Evolutionary conservation across 371 early-diverging fungal species (phyloP), one percentile per base, ranked within the genome.

Genomic region (Mortierella polycephala): DNA sequence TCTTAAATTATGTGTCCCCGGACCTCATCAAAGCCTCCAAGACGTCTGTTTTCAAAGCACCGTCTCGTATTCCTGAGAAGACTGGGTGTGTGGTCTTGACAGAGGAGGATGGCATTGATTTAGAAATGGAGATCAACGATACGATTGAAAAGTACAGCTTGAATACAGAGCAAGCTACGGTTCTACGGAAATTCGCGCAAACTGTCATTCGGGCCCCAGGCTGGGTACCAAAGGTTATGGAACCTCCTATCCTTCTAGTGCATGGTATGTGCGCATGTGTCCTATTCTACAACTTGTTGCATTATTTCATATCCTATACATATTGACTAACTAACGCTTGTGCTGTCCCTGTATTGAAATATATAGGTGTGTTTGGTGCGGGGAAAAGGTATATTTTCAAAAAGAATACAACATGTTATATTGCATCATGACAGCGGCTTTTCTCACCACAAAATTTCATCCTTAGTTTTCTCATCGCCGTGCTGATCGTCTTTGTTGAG

Each of bases 401-500:
- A 3, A 7, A 13, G 13, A 3, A 49, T 9, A 16, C 9, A 45
- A 20, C 14, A 46, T 16, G 46, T 11, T 46, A 13, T 16, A 2
- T 46, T 6, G 46, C 42, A 51, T 16, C 1, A 12, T 11, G 9
- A 39, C 39, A 12, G 20, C 14, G 13, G 8, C 0, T 5, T 5
- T 14, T 37, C 20, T 61, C 9, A 65, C 23, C 30, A 12, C 7
- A 16, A 21, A n/a, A 16, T 39, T 47, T 39, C 41, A 16, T 18
- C 0, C 12, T 12, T 69, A 91, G 92, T 81, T 92, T 87, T 67
- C 85, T 97, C 5, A 87, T 96, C 14, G 89, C 91, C 0, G 94
- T 95, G 0, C 62, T 96, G 46, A 87, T 94, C 30, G 85, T 95
- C 5, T 94, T 93, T 51, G 67, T 94, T n/a, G 85, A 90, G 18